A percentile compares a stretch with the other conserved stretches of the same genome.
Conservation (phyloP, 2,329 filamentous ascomycete species). For the Sporothrix inflata region DNA sequence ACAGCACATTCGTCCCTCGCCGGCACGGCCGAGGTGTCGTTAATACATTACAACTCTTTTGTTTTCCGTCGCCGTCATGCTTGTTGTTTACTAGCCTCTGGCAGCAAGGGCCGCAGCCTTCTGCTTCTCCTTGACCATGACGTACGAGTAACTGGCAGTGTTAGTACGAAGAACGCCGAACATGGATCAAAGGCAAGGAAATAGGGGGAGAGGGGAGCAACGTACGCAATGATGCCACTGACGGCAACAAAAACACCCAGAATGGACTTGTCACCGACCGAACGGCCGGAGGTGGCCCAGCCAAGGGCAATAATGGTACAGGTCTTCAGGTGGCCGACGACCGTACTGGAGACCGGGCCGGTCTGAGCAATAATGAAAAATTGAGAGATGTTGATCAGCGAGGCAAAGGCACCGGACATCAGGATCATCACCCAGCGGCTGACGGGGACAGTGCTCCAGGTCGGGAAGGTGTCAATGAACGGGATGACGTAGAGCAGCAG, state of each 20-base stretch:
- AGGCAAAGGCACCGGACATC: constrained; percentile 65
- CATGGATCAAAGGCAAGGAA: not conserved
- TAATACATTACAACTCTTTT: not conserved
- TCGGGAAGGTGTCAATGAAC: constrained; percentile 65
- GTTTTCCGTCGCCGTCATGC: not conserved
- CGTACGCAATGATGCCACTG: constrained; percentile 61
- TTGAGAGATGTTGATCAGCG: constrained; percentile 66
- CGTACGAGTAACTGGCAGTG: constrained; percentile 38
- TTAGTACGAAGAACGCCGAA: constrained; percentile 22
- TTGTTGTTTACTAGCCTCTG: not conserved
- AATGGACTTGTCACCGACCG: constrained; percentile 58
- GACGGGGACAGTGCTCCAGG: constrained; percentile 54
- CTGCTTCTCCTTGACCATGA: constrained; percentile 40
- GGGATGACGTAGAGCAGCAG: constrained; percentile 68
- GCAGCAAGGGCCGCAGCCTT: constrained; percentile 30
- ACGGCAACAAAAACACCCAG: constrained; percentile 60
- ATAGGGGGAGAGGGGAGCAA: constrained; percentile 26
- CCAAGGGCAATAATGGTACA: constrained; percentile 67
- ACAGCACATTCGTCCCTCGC: not conserved
- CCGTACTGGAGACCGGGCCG: constrained; percentile 66
- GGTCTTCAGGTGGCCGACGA: constrained; percentile 68
- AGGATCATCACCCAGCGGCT: constrained; percentile 62
- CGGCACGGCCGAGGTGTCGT: not conserved
- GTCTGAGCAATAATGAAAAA: constrained; percentile 66
- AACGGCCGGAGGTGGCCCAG: constrained; percentile 61